A percentile compares a stretch with the other conserved stretches of the same genome.
Evolutionary conservation across 768 basidiomycete genomes (phyloP).

Genomic region (Suillus decipiens): DNA sequence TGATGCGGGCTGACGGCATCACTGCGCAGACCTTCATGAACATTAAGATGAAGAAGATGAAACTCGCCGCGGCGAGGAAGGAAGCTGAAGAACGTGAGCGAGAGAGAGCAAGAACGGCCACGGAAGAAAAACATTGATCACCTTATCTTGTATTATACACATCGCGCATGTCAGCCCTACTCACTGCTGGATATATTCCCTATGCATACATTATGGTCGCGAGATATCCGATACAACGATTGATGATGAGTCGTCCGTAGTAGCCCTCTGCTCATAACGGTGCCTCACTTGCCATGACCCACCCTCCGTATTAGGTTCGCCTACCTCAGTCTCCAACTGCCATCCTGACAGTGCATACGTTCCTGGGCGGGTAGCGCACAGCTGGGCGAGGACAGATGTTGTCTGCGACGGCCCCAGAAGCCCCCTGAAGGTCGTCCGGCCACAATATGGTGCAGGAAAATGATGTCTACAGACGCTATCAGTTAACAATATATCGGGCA

Average conservation of each 20-base stretch:
- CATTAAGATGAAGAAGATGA: slow-evolving; percentile 65
- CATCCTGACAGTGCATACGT: slow-evolving; percentile 67
- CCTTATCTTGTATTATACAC: slow-evolving; percentile 14
- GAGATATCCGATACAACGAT: slow-evolving; percentile 35
- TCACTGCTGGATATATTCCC: slow-evolving; percentile 1
- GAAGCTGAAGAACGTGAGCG: slow-evolving; percentile 42
- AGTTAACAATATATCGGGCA: slow-evolving; percentile 8
- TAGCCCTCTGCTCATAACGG: slow-evolving; percentile 42
- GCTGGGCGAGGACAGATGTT: slow-evolving; percentile 44
- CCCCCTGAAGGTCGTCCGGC: slow-evolving; percentile 68
- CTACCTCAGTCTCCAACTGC: slow-evolving; percentile 68
- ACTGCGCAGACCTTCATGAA: slow-evolving; percentile 67
- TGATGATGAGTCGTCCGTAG: slow-evolving; percentile 27
- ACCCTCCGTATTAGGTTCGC: slow-evolving; percentile 31
- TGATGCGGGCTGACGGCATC: slow-evolving; percentile 2
- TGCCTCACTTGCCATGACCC: slow-evolving; percentile 38
- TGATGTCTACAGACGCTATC: slow-evolving; percentile 35
- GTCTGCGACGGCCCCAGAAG: slow-evolving; percentile 51
- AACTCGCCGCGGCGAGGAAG: slow-evolving; percentile 54
- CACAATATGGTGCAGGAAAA: slow-evolving; percentile 58
- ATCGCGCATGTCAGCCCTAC: slow-evolving; percentile 4
- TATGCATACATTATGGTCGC: slow-evolving; percentile 10
- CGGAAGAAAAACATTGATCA: slow-evolving; percentile 6
- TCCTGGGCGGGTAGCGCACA: slow-evolving; percentile 68
- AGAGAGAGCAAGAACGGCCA: slow-evolving; percentile 26